These are phyloP conservation scores for Zostera marina DNA, from an alignment of 116 monocot genomes.

Conservation along the genomic window DNA sequence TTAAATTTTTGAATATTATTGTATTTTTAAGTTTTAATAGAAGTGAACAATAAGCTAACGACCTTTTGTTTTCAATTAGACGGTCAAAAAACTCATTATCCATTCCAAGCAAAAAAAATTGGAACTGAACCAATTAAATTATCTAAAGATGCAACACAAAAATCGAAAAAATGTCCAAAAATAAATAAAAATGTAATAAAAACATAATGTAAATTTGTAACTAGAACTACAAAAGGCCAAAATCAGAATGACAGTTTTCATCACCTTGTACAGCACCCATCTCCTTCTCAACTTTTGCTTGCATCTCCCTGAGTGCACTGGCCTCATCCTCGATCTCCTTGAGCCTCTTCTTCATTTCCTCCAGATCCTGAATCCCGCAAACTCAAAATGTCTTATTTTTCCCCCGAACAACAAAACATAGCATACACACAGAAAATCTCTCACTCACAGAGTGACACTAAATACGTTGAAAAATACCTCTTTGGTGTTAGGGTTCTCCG, in stretches of 20 bases:
- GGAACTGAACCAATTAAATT: too few relatives aligned
- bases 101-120: too few relatives aligned
- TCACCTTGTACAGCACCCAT: conserved; percentile 35
- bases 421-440: neutral
- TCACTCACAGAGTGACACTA: neutral
- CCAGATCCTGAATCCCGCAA: conserved; percentile 17
- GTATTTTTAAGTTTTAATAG: too few relatives aligned
- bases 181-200: too few relatives aligned
- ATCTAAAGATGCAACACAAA: too few relatives aligned
- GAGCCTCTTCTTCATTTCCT: conserved; percentile 28
- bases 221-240: neutral
- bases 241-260: neutral
- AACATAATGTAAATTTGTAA: too few relatives aligned
- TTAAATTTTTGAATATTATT: too few relatives aligned
- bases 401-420: neutral
- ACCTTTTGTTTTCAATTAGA: too few relatives aligned
- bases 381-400: conserved; percentile 4
- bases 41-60: too few relatives aligned
- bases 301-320: conserved; percentile 29
- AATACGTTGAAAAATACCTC: conserved; percentile 1
- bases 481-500: conserved; percentile 9
- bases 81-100: too few relatives aligned
- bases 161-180: too few relatives aligned
- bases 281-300: conserved; percentile 41
- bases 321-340: conserved; percentile 45